Evolutionary conservation across 2,329 filamentous ascomycete species (phyloP).

Genomic region (Diaporthe sp.): DNA sequence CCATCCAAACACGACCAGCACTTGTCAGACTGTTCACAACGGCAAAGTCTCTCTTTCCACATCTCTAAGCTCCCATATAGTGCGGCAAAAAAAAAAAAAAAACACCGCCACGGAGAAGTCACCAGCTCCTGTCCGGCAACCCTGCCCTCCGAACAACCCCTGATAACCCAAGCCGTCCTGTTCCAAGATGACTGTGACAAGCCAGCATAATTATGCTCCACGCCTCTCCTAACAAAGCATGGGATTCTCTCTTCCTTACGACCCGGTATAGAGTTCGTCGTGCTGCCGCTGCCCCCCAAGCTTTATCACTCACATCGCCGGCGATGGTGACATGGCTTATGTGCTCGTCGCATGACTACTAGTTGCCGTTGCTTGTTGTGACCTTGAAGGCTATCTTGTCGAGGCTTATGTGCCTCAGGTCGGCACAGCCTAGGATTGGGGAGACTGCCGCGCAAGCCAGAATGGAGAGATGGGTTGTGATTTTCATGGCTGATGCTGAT

Average conservation of each 20-base stretch:
- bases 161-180: conserved; percentile 50
- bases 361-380: conserved; percentile 66
- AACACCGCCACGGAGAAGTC: not conserved
- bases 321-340: conserved; percentile 74
- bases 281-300: conserved; percentile 71
- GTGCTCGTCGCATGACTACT: conserved; percentile 73
- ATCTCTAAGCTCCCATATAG: not conserved
- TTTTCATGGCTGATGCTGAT: not conserved
- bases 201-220: not conserved
- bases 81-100: too few species aligned
- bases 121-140: conserved; percentile 75
- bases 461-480: not conserved
- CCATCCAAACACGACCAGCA: not conserved
- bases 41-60: not conserved
- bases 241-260: not conserved
- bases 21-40: not conserved
- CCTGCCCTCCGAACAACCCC: conserved; percentile 74
- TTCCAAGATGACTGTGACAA: not conserved
- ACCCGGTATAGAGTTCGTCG: not conserved
- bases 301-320: conserved; percentile 68
- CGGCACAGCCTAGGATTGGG: not conserved
- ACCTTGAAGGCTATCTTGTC: conserved; percentile 37
- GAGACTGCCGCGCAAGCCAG: not conserved
- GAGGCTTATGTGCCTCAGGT: not conserved
- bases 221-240: not conserved